These are phyloP conservation scores for Penicillium janthinellum DNA, from an alignment of 2,329 filamentous ascomycete genomes.

Conservation along the genomic window DNA sequence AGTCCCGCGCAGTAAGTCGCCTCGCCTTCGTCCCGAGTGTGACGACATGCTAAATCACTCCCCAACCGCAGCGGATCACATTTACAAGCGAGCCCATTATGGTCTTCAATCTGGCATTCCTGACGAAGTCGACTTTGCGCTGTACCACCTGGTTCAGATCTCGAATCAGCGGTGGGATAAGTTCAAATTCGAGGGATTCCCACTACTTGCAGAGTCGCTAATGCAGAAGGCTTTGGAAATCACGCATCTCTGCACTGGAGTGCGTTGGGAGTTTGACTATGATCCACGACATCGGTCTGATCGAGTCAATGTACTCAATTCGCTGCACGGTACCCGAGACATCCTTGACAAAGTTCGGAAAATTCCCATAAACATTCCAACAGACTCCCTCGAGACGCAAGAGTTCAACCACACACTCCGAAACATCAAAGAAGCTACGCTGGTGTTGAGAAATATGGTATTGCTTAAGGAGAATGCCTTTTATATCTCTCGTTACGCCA, in stretches of 20 bases:
- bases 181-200: slow-evolving; percentile 91
- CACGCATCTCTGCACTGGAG: slow-evolving; percentile 75
- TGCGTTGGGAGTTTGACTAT: slow-evolving; percentile 80
- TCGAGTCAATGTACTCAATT: slow-evolving; percentile 62
- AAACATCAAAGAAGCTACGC: slow-evolving; percentile 78
- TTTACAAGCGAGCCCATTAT: slow-evolving; percentile 85
- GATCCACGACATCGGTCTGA: slow-evolving; percentile 56
- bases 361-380: slow-evolving; percentile 61
- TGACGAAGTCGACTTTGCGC: slow-evolving; percentile 85
- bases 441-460: slow-evolving; percentile 96
- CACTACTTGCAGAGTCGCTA: slow-evolving; percentile 82
- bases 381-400: slow-evolving; percentile 70
- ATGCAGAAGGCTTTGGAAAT: slow-evolving; percentile 82
- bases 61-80: slow-evolving; percentile 54
- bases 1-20: slow-evolving; percentile 39
- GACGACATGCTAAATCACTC: slow-evolving; percentile 7
- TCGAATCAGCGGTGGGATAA: slow-evolving; percentile 94
- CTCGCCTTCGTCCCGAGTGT: not conserved
- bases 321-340: slow-evolving; percentile 67
- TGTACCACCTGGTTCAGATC: slow-evolving; percentile 93
- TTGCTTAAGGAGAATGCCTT: slow-evolving; percentile 84
- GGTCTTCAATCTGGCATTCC: slow-evolving; percentile 77
- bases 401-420: slow-evolving; percentile 71
- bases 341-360: slow-evolving; percentile 71
- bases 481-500: slow-evolving; percentile 72